Base-by-base conservation (phyloP, 1,139 yeast species). In the Scheffersomyces lignicola region DNA sequence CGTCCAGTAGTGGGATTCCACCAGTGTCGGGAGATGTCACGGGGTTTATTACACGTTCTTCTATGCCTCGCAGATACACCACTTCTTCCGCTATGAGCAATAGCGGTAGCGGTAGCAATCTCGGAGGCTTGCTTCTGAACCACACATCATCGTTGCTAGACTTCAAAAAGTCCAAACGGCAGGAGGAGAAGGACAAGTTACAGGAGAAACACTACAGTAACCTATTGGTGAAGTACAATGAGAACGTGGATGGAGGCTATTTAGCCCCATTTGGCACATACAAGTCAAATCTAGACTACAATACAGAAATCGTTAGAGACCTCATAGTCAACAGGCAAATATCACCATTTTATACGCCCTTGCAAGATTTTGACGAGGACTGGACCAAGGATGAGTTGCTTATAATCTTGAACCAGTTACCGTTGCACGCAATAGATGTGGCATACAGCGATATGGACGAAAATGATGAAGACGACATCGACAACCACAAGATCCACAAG, bases 341-440 rank as follows among this genome's bases (percentile, higher is more conserved):
- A 31, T 90, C 97, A 0, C 97, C 98, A 1, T 92, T 92, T 56
- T 92, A 78, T 56, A 84, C 90, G 3, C 97, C 97, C 0, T 65
- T 92, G 35, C 88, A 86, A 50, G 96, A 88, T 51, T 86, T 74
- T 52, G 82, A 84, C 40, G 78, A 72, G n/a, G 47, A 59, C 16
- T 87, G 96, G 96, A 62, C 79, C 1, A 87, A 83, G 46, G 76
- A 78, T 4, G 88, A 87, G 56, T 58, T 90, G 18, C 54, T 83
- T 58, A 58, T 76, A 7, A 71, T 81, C 24, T 61, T 87, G 17
- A 64, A 64, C 31, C 76, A 75, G 28, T 55, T 76, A 18, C 68
- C 80, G 7, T 59, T 84, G 35, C 90, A 83, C 58, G 76, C 82
- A 7, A 61, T 76, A 3, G 79, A 80, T 30, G 60, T 69, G n/a